Percentiles rank a stretch among this genome's conserved stretches.
Evolutionary conservation across 2,329 filamentous ascomycete genomes (phyloP).

Genomic region (Epichloe typhina): DNA sequence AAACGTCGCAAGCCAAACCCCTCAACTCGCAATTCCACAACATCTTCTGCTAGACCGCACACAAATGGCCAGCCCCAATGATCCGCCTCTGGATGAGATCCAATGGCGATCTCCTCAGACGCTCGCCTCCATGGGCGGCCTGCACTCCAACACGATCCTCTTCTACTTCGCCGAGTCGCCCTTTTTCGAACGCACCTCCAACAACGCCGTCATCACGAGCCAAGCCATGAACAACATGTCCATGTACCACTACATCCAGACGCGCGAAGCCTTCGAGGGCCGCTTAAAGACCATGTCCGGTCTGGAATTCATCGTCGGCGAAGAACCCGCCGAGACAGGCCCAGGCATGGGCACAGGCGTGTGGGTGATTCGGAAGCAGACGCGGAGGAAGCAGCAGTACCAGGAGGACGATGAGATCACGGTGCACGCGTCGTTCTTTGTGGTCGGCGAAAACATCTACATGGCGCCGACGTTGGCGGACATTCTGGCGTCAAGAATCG

Average conservation of each 20-base stretch:
- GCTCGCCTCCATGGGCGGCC: conserved; percentile 38
- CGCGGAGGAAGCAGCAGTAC: conserved; percentile 40
- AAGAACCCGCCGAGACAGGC: conserved; percentile 49
- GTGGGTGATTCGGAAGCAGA: conserved; percentile 59
- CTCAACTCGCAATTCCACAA: background rate
- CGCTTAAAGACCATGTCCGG: conserved; percentile 52
- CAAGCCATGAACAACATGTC: conserved; percentile 49
- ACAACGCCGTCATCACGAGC: conserved; percentile 49
- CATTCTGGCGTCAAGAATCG: conserved; percentile 45
- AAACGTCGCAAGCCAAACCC: too few relatives aligned
- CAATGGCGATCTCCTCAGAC: conserved; percentile 46
- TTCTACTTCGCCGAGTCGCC: conserved; percentile 57
- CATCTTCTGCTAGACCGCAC: background rate
- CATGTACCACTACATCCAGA: conserved; percentile 44
- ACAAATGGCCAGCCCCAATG: conserved; percentile 31
- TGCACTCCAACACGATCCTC: conserved; percentile 52
- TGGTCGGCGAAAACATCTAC: conserved; percentile 53
- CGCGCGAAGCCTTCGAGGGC: conserved; percentile 49
- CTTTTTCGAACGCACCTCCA: conserved; percentile 55
- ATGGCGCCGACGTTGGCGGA: conserved; percentile 50
- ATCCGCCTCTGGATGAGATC: conserved; percentile 50
- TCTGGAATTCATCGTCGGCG: conserved; percentile 52
- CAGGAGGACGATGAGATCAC: conserved; percentile 44
- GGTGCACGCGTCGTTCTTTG: conserved; percentile 48
- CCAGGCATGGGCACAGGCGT: conserved; percentile 54